Evolutionary conservation across 2,329 filamentous ascomycete species (phyloP).

Genomic region (Rutstroemia sp.): DNA sequence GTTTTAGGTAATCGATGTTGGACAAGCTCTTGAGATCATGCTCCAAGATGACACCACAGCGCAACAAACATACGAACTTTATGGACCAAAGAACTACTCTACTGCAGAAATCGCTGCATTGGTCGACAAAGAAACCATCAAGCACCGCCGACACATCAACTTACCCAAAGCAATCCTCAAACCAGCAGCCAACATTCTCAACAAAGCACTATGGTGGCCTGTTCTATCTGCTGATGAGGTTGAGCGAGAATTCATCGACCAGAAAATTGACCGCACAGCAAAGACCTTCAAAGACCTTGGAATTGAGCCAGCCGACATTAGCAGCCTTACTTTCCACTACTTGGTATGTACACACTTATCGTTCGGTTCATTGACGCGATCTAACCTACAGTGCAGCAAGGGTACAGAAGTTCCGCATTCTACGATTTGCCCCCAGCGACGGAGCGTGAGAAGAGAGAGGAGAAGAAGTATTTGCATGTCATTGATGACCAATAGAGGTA

Average conservation of each 20-base stretch:
- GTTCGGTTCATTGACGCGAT: not conserved
- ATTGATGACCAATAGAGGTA: constrained; percentile 68
- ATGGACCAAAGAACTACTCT: constrained; percentile 87
- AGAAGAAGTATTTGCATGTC: constrained; percentile 96
- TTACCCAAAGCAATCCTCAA: constrained; percentile 75
- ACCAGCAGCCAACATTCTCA: constrained; percentile 65
- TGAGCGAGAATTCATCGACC: constrained; percentile 88
- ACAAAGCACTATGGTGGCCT: constrained; percentile 85
- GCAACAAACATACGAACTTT: constrained; percentile 87
- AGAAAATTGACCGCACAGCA: constrained; percentile 79
- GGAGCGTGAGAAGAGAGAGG: constrained; percentile 87
- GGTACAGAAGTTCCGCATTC: constrained; percentile 79
- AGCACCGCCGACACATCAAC: constrained; percentile 85
- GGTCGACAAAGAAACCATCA: constrained; percentile 88
- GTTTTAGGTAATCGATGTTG: constrained; percentile 75
- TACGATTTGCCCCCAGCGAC: constrained; percentile 93
- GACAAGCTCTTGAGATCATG: constrained; percentile 81
- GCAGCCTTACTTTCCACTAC: constrained; percentile 86
- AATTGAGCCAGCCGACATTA: constrained; percentile 82
- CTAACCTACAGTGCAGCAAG: constrained; percentile 56
- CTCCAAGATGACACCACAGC: constrained; percentile 85
- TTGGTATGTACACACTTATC: constrained; percentile 48
- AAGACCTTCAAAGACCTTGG: constrained; percentile 94
- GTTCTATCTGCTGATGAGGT: constrained; percentile 76
- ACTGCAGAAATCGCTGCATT: constrained; percentile 79